A percentile compares a stretch with the other conserved stretches of the same genome.
phyloP scores from a whole-genome alignment of 73 alveolate species.

The Uronychia setigera region DNA sequence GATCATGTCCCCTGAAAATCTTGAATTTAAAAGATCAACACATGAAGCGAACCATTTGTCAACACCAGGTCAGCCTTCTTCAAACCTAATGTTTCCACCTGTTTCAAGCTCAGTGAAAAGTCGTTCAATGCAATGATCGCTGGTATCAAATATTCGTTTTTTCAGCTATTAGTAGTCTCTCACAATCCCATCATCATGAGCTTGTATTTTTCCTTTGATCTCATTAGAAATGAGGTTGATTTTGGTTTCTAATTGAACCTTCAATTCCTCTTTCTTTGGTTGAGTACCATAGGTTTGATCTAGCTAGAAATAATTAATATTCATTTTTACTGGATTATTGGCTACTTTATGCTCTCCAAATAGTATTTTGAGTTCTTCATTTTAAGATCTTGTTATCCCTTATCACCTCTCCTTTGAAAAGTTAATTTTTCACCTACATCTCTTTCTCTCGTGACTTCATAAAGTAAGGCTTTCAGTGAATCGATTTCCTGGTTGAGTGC shows the following conservation, averaged over 20 bases:
- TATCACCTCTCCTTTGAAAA: background rate
- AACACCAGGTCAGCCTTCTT: conserved; percentile 38
- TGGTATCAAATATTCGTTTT: background rate
- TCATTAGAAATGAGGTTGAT: background rate
- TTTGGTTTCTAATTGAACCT: background rate
- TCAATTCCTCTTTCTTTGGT: background rate
- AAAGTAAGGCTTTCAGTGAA: background rate
- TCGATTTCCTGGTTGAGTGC: background rate
- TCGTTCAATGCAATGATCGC: background rate
- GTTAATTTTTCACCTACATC: background rate
- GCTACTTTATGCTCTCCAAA: background rate
- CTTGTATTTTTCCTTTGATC: background rate
- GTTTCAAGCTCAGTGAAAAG: conserved; percentile 5
- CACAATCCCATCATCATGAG: background rate
- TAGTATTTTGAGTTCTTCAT: background rate
- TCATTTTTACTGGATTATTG: background rate
- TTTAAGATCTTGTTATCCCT: background rate
- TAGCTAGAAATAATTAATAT: background rate
- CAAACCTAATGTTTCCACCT: conserved; percentile 37
- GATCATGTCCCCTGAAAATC: conserved; percentile 39
- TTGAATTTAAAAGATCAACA: conserved; percentile 10
- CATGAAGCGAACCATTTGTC: conserved; percentile 52
- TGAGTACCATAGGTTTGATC: background rate
- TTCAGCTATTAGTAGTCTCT: conserved; percentile 2
- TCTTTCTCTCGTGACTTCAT: background rate